Evolutionary conservation across 2,329 filamentous ascomycete species (phyloP), one percentile per base, ranked within the genome.

Genomic region (Cyphellophora europaea): DNA sequence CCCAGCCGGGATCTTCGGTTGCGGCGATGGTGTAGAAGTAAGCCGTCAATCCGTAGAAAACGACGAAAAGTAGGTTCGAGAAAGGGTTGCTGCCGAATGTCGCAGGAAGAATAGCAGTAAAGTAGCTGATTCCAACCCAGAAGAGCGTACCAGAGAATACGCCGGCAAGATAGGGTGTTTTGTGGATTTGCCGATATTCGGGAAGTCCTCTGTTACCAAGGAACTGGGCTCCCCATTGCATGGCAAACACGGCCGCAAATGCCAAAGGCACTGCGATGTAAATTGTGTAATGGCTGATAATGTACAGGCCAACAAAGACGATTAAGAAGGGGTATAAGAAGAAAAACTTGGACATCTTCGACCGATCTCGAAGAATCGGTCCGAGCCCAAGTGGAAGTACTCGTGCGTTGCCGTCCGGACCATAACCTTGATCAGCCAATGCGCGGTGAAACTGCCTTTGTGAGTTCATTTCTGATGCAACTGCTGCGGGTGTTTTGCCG

Each of bases 81-180:
- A 93, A 61, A n/a, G 78, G 76, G 50, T 82, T 76, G 1, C 71
- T 63, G 14, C 67, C 67, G 50, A 76, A 77, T 3, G 80, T 84
- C 37, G 61, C 78, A 82, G 80, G 83, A 32, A 94, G 61, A 27
- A 96, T 69, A 10, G 73, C 72, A 14, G 79, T 73, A 25, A 89
- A 47, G 75, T 85, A 98, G 46, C 81, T 76, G 23, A 84, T 52
- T 17, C 79, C 83, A 3, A 86, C 76, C 66, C 85, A 79, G 53
- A 93, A 93, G 12, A 95, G 60, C 0, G 88, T 83, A 2, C 70
- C 88, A 0, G 87, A 81, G 62, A 98, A 98, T 42, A 98, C 88
- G 37, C 91, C 91, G 1, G 91, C 80, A 48, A 98, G 69, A 71
- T 88, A 96, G 10, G 91, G 89, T 80, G 91, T 96, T 62, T 82